phyloP scores from a whole-genome alignment of 495 filamentous ascomycete species.

The Penicillium crystallinum region DNA sequence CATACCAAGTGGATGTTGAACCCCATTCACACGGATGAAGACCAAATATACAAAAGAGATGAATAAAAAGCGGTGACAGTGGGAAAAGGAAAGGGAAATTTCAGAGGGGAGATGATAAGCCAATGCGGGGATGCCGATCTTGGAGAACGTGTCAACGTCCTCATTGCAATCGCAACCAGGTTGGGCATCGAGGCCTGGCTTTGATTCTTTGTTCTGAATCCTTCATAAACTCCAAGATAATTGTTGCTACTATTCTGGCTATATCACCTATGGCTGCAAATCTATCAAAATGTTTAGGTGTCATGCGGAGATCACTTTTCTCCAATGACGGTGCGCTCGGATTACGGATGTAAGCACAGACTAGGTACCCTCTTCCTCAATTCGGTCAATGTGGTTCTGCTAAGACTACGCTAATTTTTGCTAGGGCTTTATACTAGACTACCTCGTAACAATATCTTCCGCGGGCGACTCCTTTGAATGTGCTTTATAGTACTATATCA shows the following conservation, averaged over 20 bases:
- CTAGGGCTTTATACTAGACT: too few relatives aligned
- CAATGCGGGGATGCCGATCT: conserved; percentile 6
- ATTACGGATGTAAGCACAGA: background rate
- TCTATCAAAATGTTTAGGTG: too few relatives aligned
- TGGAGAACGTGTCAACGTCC: background rate
- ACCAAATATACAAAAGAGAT: background rate
- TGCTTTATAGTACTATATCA: too few relatives aligned
- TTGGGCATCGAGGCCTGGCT: background rate
- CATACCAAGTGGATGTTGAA: conserved; percentile 37
- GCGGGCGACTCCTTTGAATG: too few relatives aligned
- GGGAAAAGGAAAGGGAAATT: conserved; percentile 3
- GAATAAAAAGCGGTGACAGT: background rate
- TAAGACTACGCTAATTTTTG: too few relatives aligned
- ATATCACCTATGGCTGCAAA: too few relatives aligned
- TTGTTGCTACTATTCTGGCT: too few relatives aligned
- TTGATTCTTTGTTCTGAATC: too few relatives aligned
- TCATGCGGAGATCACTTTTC: background rate
- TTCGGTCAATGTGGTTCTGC: too few relatives aligned
- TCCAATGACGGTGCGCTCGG: background rate
- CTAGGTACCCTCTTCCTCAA: too few relatives aligned
- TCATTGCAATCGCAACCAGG: background rate
- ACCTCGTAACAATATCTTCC: too few relatives aligned
- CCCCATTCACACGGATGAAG: background rate
- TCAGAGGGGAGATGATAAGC: conserved; percentile 7
- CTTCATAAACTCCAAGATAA: too few relatives aligned